Conservation (phyloP, 192 early-diverging fungal genomes). For the Jimgerdemannia flammicorona region DNA sequence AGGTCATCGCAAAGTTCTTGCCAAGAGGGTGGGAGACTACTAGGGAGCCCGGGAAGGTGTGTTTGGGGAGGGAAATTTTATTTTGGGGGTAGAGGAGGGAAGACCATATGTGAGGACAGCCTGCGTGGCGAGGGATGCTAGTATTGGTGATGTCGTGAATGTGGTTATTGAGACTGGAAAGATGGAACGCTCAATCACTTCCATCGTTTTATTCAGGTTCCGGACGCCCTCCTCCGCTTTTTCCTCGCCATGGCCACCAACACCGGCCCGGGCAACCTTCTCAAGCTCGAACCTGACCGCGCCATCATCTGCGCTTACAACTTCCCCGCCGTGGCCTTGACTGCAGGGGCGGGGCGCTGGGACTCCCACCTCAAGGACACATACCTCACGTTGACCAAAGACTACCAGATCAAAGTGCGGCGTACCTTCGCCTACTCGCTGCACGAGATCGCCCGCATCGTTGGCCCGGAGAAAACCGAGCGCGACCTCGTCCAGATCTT, state of each 20-base stretch:
- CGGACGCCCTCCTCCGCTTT: conserved; percentile 41
- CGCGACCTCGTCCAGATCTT: conserved; percentile 50
- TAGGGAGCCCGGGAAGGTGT: conserved; percentile 21
- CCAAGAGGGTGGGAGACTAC: conserved; percentile 31
- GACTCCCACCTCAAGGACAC: conserved; percentile 49
- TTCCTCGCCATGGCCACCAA: conserved; percentile 37
- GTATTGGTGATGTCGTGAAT: neutral
- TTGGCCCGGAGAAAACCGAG: conserved; percentile 51
- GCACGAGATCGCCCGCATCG: conserved; percentile 52
- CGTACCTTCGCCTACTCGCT: conserved; percentile 56
- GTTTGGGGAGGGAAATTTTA: neutral
- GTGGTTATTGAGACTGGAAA: neutral
- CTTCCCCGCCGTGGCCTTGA: conserved; percentile 57
- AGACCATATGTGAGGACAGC: too few relatives aligned
- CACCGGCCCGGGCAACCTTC: conserved; percentile 34
- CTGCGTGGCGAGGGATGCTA: too few relatives aligned
- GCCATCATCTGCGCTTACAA: conserved; percentile 54
- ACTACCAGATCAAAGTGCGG: conserved; percentile 50
- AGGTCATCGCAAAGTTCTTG: conserved; percentile 52
- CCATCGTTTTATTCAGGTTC: conserved; percentile 26
- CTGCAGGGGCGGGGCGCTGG: conserved; percentile 52
- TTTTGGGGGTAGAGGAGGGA: neutral
- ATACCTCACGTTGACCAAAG: conserved; percentile 36
- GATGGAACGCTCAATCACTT: neutral
- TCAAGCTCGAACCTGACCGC: conserved; percentile 48